phyloP scores from a whole-genome alignment of 768 basidiomycete species.

The Amanita jacksonii region DNA sequence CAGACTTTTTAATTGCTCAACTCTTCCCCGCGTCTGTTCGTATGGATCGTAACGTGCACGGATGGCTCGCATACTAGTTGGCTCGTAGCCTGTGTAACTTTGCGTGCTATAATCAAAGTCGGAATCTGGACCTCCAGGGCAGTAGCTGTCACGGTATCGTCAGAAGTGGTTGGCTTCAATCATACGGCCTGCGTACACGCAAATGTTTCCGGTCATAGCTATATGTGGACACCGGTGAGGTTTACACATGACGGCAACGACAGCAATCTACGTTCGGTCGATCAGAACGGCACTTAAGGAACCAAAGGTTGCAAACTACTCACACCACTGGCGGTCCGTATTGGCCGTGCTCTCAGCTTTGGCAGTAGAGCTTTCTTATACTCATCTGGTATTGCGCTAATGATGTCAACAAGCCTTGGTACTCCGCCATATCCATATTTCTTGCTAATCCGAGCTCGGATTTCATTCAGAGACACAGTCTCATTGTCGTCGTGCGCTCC shows the following conservation, averaged over 20 bases:
- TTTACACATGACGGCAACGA: constrained; percentile 99
- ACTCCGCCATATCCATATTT: constrained; percentile 81
- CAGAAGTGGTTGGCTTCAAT: not conserved
- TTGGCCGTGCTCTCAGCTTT: constrained; percentile 86
- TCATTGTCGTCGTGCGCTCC: constrained; percentile 72
- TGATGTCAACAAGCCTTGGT: constrained; percentile 92
- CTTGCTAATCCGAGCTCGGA: constrained; percentile 84
- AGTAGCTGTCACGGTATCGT: constrained; percentile 49
- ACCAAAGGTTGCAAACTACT: constrained; percentile 16
- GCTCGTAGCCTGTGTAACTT: constrained; percentile 91
- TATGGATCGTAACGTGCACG: constrained; percentile 93
- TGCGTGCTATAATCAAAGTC: constrained; percentile 99
- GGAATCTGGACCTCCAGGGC: constrained; percentile 97
- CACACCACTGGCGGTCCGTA: constrained; percentile 94
- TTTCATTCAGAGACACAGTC: constrained; percentile 77
- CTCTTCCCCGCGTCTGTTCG: constrained; percentile 90
- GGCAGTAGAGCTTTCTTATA: constrained; percentile 89
- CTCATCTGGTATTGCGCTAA: constrained; percentile 96
- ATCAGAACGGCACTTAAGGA: not conserved
- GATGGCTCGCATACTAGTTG: constrained; percentile 98
- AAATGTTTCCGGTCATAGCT: constrained; percentile 99
- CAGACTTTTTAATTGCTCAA: constrained; percentile 92
- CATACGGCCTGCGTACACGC: constrained; percentile 58
- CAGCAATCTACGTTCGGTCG: constrained; percentile 62
- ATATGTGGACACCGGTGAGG: constrained; percentile 99